These are phyloP conservation scores for Adansonia madagascariensis DNA, from an alignment of 441 rosid genomes.

Conservation along the genomic window DNA sequence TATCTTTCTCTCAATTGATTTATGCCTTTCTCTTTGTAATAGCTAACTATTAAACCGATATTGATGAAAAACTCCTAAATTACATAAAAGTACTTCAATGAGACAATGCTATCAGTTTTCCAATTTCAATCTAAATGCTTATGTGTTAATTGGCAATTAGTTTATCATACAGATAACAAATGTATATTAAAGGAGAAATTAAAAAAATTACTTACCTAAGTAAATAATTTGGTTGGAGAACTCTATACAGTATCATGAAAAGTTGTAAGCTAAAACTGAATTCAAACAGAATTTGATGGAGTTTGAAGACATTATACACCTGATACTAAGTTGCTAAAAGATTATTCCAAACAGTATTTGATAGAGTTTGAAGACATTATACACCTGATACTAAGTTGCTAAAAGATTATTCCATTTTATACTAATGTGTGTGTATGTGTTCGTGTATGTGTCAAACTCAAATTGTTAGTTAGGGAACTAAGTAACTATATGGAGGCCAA, in stretches of 20 bases:
- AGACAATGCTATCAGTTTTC: background rate
- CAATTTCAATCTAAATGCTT: background rate
- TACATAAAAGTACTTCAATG: background rate
- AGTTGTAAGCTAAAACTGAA: background rate
- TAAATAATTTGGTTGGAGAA: background rate
- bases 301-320: background rate
- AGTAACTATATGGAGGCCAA: background rate
- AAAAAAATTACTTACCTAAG: background rate
- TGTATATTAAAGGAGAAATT: background rate
- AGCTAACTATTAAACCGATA: background rate
- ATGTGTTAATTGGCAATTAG: background rate
- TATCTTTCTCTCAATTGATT: background rate
- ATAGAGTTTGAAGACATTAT: background rate
- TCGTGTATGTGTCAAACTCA: background rate
- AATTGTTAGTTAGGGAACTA: background rate
- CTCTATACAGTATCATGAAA: background rate
- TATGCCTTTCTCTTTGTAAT: background rate
- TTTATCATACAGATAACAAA: background rate
- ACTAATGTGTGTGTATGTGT: background rate
- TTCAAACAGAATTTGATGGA: background rate
- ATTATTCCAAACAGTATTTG: background rate
- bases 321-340: background rate
- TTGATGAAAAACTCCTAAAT: background rate
- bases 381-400: background rate
- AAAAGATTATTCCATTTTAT: background rate